Percentiles rank a stretch among this genome's conserved stretches.
Evolutionary conservation across 129 eudicot genomes (phyloP).

Genomic region (Glebionis coronaria): DNA sequence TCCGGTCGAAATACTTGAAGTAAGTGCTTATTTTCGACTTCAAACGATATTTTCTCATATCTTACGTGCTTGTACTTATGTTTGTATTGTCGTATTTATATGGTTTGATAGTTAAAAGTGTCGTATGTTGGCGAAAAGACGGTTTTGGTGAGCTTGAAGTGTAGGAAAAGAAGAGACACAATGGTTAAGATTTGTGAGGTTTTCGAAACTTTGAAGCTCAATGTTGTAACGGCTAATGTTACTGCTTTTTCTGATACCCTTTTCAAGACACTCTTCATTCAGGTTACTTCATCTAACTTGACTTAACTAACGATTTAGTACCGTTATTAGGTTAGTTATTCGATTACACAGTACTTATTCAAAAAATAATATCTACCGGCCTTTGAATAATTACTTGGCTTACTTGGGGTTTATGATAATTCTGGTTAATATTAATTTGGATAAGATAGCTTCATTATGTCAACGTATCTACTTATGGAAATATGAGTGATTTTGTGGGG

Average conservation of each 20-base stretch:
- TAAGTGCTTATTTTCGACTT: slow-evolving; percentile 13
- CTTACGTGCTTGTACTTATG: not conserved
- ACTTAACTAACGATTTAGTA: too few species aligned
- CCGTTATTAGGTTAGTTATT: too few species aligned
- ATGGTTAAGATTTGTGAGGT: slow-evolving; percentile 68
- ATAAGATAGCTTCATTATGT: slow-evolving; percentile 3
- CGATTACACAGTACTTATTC: too few species aligned
- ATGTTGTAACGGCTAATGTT: slow-evolving; percentile 58
- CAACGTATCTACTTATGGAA: slow-evolving; percentile 3
- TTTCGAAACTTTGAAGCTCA: slow-evolving; percentile 80
- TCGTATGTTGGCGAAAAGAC: slow-evolving; percentile 64
- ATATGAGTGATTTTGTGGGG: too few species aligned
- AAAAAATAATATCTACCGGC: too few species aligned
- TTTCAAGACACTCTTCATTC: slow-evolving; percentile 58
- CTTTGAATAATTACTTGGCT: too few species aligned
- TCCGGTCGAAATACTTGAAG: slow-evolving; percentile 73
- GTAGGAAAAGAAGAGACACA: slow-evolving; percentile 62
- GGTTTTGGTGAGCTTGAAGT: slow-evolving; percentile 63
- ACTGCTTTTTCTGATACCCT: slow-evolving; percentile 64
- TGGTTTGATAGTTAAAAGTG: slow-evolving; percentile 52
- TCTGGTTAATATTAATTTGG: not conserved
- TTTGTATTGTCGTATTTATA: not conserved
- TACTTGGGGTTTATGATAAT: not conserved
- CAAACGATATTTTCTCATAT: not conserved
- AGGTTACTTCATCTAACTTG: slow-evolving; percentile 40